Percentiles rank a stretch among this genome's conserved stretches.
Conservation (phyloP, 2,329 filamentous ascomycete genomes). For the Cercospora citrullina region DNA sequence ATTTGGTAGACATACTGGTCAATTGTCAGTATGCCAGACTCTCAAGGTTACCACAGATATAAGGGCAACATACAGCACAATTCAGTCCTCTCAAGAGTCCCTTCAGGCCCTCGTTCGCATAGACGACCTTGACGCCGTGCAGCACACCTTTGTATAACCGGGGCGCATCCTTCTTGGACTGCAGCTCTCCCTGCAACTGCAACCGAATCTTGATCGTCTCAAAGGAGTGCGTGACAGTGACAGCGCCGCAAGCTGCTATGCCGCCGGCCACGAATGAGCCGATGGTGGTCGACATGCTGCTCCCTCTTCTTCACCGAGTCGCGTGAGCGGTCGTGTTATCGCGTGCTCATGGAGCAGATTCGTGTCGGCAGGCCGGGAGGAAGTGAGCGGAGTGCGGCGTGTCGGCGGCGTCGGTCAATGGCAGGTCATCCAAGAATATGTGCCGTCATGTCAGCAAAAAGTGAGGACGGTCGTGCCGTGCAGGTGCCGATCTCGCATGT, state of each 20-base stretch:
- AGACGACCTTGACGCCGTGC: slow-evolving; percentile 86
- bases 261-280: slow-evolving; percentile 90
- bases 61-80: slow-evolving; percentile 61
- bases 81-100: slow-evolving; percentile 88
- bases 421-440: not conserved
- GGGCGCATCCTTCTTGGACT: slow-evolving; percentile 78
- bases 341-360: slow-evolving; percentile 12
- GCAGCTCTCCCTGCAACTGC: slow-evolving; percentile 94
- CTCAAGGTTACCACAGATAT: not conserved
- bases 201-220: slow-evolving; percentile 98
- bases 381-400: not conserved
- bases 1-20: slow-evolving; percentile 87
- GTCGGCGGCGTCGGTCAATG: not conserved
- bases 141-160: slow-evolving; percentile 88
- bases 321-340: slow-evolving; percentile 13
- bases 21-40: not conserved
- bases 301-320: slow-evolving; percentile 2
- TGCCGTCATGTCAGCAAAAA: slow-evolving; percentile 3
- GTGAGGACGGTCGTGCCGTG: not conserved
- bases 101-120: slow-evolving; percentile 81
- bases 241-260: slow-evolving; percentile 93
- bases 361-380: not conserved
- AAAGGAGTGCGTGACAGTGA: slow-evolving; percentile 96
- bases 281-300: slow-evolving; percentile 51
- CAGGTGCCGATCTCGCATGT: not conserved